Evolutionary conservation across 2,329 filamentous ascomycete species (phyloP).

Genomic region (Fusarium agapanthi): DNA sequence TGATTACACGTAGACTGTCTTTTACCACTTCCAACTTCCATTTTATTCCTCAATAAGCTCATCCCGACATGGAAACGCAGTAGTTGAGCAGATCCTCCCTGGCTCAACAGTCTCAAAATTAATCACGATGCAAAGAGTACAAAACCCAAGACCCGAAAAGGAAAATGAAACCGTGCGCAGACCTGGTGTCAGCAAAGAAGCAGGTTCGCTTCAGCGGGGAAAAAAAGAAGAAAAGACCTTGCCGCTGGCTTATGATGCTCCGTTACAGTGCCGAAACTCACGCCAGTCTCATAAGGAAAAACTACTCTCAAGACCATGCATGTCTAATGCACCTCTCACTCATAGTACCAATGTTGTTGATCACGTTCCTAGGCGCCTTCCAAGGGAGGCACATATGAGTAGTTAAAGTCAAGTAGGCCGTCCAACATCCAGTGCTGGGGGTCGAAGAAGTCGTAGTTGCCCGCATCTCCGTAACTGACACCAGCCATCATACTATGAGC

Average conservation of each 20-base stretch:
- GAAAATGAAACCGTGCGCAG: background rate
- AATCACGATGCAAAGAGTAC: slow-evolving; percentile 25
- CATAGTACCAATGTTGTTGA: background rate
- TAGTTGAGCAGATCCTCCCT: background rate
- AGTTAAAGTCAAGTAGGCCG: slow-evolving; percentile 82
- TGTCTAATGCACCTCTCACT: slow-evolving; percentile 5
- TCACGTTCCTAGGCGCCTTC: slow-evolving; percentile 57
- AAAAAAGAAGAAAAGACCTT: background rate
- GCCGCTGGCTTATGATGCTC: background rate
- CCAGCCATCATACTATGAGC: slow-evolving; percentile 58
- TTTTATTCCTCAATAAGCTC: background rate
- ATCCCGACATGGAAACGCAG: background rate
- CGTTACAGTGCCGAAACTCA: slow-evolving; percentile 13
- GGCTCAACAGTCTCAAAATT: slow-evolving; percentile 15
- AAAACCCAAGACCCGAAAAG: background rate
- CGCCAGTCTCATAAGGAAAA: slow-evolving; percentile 1
- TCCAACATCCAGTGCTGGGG: slow-evolving; percentile 94
- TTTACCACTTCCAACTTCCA: slow-evolving; percentile 1
- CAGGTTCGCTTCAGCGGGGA: background rate
- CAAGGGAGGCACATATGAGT: slow-evolving; percentile 64
- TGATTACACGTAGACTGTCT: slow-evolving; percentile 17
- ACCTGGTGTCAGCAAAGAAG: background rate
- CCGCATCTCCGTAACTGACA: slow-evolving; percentile 70
- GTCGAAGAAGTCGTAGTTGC: slow-evolving; percentile 88
- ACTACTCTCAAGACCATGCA: background rate